These are phyloP conservation scores for Plasmodium vinckei DNA, from an alignment of 169 alveolate genomes.

Conservation along the genomic window DNA sequence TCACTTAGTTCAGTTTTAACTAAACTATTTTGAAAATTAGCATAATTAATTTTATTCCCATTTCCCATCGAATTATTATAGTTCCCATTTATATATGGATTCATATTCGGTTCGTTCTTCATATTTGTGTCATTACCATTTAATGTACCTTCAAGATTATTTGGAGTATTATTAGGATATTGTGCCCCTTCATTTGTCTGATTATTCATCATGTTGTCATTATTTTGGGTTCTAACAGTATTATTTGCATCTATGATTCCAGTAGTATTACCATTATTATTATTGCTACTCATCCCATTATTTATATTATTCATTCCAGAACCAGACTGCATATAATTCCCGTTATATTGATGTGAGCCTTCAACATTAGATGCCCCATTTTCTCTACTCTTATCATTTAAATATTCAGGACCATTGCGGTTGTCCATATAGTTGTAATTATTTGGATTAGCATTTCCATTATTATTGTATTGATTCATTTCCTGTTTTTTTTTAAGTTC, in stretches of 20 bases:
- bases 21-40: background rate
- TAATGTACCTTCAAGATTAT: no score
- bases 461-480: background rate
- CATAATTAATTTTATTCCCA: background rate
- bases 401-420: background rate
- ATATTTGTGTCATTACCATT: no score
- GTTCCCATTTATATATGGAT: no score
- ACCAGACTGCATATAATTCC: no score
- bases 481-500: slow-evolving; percentile 16
- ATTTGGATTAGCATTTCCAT: background rate
- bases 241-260: background rate
- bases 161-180: no score
- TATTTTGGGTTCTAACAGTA: background rate
- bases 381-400: background rate
- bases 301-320: background rate
- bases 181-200: no score
- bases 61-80: no score
- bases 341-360: no score
- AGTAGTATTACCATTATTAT: background rate
- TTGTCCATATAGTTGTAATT: background rate
- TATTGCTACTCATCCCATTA: background rate
- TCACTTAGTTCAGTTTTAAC: slow-evolving; percentile 11
- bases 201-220: no score
- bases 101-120: no score
- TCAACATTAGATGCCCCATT: no score